A percentile compares a stretch with the other conserved stretches of the same genome.
These are phyloP conservation scores for Nemania diffusa DNA, from an alignment of 2,329 filamentous ascomycete genomes.

Conservation along the genomic window DNA sequence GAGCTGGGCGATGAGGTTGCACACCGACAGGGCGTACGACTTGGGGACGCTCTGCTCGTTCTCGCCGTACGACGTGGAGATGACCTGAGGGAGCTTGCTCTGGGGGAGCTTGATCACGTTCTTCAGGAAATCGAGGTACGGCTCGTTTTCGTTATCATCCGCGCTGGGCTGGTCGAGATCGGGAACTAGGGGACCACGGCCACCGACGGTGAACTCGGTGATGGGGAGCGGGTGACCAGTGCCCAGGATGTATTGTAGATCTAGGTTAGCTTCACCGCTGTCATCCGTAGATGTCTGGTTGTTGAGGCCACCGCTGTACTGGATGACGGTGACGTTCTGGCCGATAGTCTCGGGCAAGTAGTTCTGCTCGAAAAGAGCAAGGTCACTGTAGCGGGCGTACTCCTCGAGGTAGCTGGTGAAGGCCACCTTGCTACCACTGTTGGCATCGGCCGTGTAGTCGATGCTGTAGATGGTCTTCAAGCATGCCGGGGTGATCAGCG, in stretches of 20 bases:
- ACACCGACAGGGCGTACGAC: slow-evolving; percentile 67
- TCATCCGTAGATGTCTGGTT: slow-evolving; percentile 31
- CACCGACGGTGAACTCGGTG: slow-evolving; percentile 37
- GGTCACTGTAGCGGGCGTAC: slow-evolving; percentile 38
- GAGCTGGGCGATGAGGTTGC: slow-evolving; percentile 70
- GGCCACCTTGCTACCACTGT: slow-evolving; percentile 38
- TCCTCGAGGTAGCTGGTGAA: slow-evolving; percentile 40
- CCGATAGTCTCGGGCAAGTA: slow-evolving; percentile 32
- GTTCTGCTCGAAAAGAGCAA: slow-evolving; percentile 32
- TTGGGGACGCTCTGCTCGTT: slow-evolving; percentile 70
- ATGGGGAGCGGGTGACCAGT: slow-evolving; percentile 37
- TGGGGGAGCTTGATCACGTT: slow-evolving; percentile 65
- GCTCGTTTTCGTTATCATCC: slow-evolving; percentile 68
- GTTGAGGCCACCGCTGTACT: slow-evolving; percentile 35
- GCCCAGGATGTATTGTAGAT: slow-evolving; percentile 37
- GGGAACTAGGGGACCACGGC: slow-evolving; percentile 36
- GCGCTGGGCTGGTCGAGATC: slow-evolving; percentile 37
- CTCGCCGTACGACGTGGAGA: slow-evolving; percentile 75
- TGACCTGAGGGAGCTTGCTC: slow-evolving; percentile 65
- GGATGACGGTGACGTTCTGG: slow-evolving; percentile 37
- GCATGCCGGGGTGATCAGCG: slow-evolving; percentile 36
- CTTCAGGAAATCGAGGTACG: slow-evolving; percentile 72
- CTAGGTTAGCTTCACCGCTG: slow-evolving; percentile 40
- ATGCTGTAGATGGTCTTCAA: slow-evolving; percentile 35
- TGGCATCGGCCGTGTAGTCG: slow-evolving; percentile 36